phyloP scores from a whole-genome alignment of 2,329 filamentous ascomycete genomes.

The Stagonosporopsis cucurbitacearum region DNA sequence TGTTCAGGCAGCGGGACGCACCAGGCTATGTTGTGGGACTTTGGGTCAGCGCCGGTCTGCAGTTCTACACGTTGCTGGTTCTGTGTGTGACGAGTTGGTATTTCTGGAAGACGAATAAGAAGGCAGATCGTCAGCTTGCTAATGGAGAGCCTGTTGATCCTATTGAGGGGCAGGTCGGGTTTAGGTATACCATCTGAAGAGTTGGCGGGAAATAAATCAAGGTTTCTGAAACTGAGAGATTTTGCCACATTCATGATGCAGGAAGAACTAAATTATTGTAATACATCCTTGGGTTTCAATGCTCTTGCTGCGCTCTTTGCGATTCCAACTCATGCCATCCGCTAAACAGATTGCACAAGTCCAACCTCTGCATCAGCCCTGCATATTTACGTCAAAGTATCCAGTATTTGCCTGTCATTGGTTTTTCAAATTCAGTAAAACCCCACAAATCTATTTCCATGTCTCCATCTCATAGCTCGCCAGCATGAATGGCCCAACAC shows the following conservation, averaged over 20 bases:
- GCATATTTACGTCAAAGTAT: not conserved
- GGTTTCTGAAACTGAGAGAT: too few relatives aligned
- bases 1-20: slow-evolving; percentile 31
- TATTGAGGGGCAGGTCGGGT: slow-evolving; percentile 30
- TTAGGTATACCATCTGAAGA: slow-evolving; percentile 27
- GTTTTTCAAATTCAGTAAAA: too few relatives aligned
- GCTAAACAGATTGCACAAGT: too few relatives aligned
- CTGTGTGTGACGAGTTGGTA: slow-evolving; percentile 18
- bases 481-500: slow-evolving; percentile 43
- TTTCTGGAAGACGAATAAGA: slow-evolving; percentile 27
- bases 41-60: slow-evolving; percentile 28
- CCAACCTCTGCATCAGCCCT: too few relatives aligned
- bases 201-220: not conserved
- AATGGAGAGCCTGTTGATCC: slow-evolving; percentile 23
- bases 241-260: too few relatives aligned
- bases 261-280: too few relatives aligned
- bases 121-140: slow-evolving; percentile 17
- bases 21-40: slow-evolving; percentile 30
- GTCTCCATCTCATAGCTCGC: slow-evolving; percentile 21
- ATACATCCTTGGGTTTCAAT: too few relatives aligned
- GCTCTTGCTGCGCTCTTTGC: too few relatives aligned
- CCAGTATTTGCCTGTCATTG: too few relatives aligned
- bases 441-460: not conserved
- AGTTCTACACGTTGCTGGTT: slow-evolving; percentile 27
- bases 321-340: too few relatives aligned